A percentile compares a stretch with the other conserved stretches of the same genome.
These are phyloP conservation scores for Sporothrix brunneoviolacea DNA, from an alignment of 2,329 filamentous ascomycete species.

Conservation along the genomic window DNA sequence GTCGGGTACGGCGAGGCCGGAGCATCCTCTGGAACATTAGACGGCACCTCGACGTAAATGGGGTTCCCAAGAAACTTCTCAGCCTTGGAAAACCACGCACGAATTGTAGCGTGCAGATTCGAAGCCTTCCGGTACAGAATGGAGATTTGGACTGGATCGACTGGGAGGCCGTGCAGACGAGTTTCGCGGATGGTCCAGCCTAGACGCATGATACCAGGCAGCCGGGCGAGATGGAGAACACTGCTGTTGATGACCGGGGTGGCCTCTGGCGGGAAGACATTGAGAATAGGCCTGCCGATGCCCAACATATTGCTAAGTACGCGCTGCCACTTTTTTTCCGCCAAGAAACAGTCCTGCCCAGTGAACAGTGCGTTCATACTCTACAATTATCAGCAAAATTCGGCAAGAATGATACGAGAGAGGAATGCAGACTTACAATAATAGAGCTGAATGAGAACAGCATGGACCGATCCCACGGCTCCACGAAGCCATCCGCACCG, in stretches of 20 bases:
- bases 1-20: constrained; percentile 28
- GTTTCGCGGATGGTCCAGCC: constrained; percentile 28
- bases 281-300: not conserved
- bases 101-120: constrained; percentile 25
- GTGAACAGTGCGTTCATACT: constrained; percentile 34
- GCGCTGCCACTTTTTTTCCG: constrained; percentile 30
- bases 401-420: too few relatives aligned
- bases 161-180: constrained; percentile 23
- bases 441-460: constrained; percentile 32
- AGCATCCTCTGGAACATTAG: constrained; percentile 24
- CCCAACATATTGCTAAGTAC: constrained; percentile 22
- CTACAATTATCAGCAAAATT: too few relatives aligned
- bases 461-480: constrained; percentile 32
- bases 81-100: constrained; percentile 27
- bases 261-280: not conserved
- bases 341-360: constrained; percentile 31
- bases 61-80: not conserved
- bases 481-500: constrained; percentile 29
- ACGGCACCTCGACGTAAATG: constrained; percentile 6
- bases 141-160: constrained; percentile 24
- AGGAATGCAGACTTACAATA: too few relatives aligned
- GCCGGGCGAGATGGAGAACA: constrained; percentile 28
- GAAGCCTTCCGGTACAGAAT: constrained; percentile 25
- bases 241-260: constrained; percentile 28
- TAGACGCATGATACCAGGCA: constrained; percentile 28